These are phyloP conservation scores for Mesotaenium endlicherianum DNA, from an alignment of 139 green algal genomes.

Conservation along the genomic window DNA sequence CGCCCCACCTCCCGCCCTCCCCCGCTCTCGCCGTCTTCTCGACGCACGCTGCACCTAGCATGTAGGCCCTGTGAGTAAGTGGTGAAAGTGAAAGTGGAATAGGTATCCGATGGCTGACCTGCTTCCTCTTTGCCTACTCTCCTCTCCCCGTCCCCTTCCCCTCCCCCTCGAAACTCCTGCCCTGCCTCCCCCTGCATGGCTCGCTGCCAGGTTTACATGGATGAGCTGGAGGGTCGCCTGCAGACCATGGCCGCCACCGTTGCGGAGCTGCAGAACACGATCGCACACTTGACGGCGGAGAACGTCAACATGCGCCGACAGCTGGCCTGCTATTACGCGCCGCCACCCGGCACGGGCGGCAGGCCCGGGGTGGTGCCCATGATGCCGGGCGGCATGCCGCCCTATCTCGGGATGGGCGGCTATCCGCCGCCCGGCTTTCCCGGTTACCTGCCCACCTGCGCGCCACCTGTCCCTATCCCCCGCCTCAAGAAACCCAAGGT, in stretches of 20 bases:
- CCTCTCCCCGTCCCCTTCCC: not conserved
- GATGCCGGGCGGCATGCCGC: too few species aligned
- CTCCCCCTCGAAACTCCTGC: not conserved
- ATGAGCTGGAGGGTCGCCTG: slow-evolving; percentile 61
- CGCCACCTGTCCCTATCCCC: slow-evolving; percentile 30
- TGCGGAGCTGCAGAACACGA: slow-evolving; percentile 52
- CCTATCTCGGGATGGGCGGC: too few species aligned
- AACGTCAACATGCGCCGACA: slow-evolving; percentile 63
- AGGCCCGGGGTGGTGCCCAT: not conserved
- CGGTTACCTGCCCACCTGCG: too few species aligned
- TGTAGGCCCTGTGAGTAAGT: too few species aligned
- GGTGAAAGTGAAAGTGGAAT: too few species aligned
- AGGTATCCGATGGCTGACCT: too few species aligned
- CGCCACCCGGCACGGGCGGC: slow-evolving; percentile 1
- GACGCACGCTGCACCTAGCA: too few species aligned
- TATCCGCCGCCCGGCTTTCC: too few species aligned
- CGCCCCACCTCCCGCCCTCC: too few species aligned
- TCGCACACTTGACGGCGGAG: slow-evolving; percentile 63
- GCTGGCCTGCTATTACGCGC: slow-evolving; percentile 48
- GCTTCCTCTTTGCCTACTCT: too few species aligned
- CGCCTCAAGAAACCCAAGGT: slow-evolving; percentile 14
- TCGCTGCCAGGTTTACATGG: slow-evolving; percentile 49
- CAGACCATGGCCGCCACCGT: slow-evolving; percentile 54
- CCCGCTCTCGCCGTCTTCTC: too few species aligned
- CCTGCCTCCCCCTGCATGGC: not conserved